phyloP scores from a whole-genome alignment of 225 moss, liverwort and hornwort species.

The Bryoerythrophyllum caledonicum region DNA sequence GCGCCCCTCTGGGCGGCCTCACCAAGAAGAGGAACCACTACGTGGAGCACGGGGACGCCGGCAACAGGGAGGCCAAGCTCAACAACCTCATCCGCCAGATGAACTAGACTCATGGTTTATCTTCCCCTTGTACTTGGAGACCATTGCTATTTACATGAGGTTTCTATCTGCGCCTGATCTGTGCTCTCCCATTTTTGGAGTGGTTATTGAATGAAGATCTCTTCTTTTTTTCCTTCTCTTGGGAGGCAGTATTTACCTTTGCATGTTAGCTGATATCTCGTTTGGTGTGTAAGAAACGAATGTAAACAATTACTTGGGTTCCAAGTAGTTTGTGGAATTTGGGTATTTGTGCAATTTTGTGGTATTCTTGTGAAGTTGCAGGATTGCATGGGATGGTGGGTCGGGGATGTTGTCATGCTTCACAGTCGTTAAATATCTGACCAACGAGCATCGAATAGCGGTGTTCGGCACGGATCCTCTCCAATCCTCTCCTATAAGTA shows the following conservation, averaged over 20 bases:
- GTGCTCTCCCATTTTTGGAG: slow-evolving; percentile 12
- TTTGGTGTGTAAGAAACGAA: neutral
- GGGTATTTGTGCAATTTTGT: no score
- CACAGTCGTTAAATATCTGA: no score
- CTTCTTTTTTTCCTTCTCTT: neutral
- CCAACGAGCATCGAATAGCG: no score
- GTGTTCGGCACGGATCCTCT: no score
- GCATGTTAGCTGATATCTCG: neutral
- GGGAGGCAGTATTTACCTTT: no score
- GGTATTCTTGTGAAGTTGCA: no score
- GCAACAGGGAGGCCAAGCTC: slow-evolving; percentile 63
- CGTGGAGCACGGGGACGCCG: slow-evolving; percentile 62
- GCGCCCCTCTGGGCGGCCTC: slow-evolving; percentile 60
- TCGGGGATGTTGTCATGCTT: no score
- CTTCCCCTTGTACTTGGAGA: neutral
- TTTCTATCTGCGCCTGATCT: neutral
- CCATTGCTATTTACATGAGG: neutral
- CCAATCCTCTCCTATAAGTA: no score
- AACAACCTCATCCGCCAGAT: slow-evolving; percentile 74
- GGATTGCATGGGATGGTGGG: no score
- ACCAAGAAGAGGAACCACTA: slow-evolving; percentile 64
- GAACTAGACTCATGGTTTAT: slow-evolving; percentile 42
- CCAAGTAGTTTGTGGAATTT: no score
- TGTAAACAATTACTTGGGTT: no score
- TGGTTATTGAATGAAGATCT: neutral